Evolutionary conservation across 768 basidiomycete species (phyloP), one percentile per base, ranked within the genome.

Genomic region (Auricularia sp.): DNA sequence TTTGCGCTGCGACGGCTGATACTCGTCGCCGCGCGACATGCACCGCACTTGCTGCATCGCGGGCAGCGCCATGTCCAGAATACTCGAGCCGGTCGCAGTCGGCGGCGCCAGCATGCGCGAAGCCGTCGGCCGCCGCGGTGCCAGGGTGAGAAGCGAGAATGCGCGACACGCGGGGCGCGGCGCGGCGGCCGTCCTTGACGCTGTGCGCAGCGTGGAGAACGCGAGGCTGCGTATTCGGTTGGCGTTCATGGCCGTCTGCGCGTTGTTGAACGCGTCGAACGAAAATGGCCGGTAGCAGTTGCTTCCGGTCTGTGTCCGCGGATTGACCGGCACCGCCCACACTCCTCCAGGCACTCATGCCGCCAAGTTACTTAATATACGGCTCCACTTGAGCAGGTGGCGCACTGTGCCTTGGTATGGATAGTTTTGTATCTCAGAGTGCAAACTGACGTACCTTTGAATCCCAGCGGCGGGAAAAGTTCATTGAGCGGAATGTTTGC

Each of bases 1-100:
- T 71, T 90, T 91, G 51, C 94, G 83, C 74, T 96, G 93, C 0
- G 90, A 93, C n/a, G 95, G 95, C 73, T 98, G 95, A 70, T 98
- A 98, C 75, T 95, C 92, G n/a, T 85, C 83, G 54, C 95, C 95
- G 54, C 85, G 83, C 35, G 87, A 81, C 36, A 79, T 79, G 72
- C 81, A 86, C 6, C 93, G 86, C 47, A 82, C 75, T 68, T 87
- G 84, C 36, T 80, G 74, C 7, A 64, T 42, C 2, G 64, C 10
- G 3, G 64, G 65, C 56, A 59, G 56, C 56, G 56, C 33, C 56
- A 59, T 59, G 14, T 33, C 56, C 11, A 59, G 33, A 5, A 59
- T 23, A 33, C 34, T 6, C 23, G 56, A 59, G 23, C 56, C 56
- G 18, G 47, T 51, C 47, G 47, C 56, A 0, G n/a, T 29, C 16